Evolutionary conservation across 768 basidiomycete genomes (phyloP).

Genomic region (Lactarius deliciosus): DNA sequence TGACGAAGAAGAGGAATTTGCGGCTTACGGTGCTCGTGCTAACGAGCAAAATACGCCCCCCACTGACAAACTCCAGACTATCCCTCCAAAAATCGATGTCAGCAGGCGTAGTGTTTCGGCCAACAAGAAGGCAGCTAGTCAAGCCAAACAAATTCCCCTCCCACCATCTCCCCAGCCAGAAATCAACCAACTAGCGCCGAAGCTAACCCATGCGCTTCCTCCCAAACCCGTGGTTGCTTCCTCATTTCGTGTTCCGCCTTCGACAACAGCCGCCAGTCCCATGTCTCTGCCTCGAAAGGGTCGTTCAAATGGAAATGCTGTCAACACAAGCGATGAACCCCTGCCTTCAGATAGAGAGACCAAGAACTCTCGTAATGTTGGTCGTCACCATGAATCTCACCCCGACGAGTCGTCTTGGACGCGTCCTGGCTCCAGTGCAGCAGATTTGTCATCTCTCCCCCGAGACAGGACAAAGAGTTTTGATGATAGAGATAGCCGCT

Average conservation of each 20-base stretch:
- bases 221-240: constrained; percentile 28
- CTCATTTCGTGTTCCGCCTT: constrained; percentile 26
- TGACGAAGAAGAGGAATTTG: constrained; percentile 60
- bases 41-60: constrained; percentile 2
- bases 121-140: constrained; percentile 13
- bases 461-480: constrained; percentile 20
- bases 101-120: constrained; percentile 17
- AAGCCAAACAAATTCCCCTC: constrained; percentile 10
- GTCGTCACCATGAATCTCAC: constrained; percentile 14
- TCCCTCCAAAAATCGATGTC: constrained; percentile 3
- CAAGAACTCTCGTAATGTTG: constrained; percentile 15
- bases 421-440: constrained; percentile 16
- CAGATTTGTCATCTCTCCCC: constrained; percentile 19
- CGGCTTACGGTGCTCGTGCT: constrained; percentile 41
- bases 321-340: constrained; percentile 23
- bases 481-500: constrained; percentile 19
- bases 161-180: constrained; percentile 24
- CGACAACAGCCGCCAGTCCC: constrained; percentile 30
- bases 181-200: constrained; percentile 13
- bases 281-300: constrained; percentile 31
- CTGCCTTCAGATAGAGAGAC: constrained; percentile 20
- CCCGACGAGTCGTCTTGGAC: constrained; percentile 27
- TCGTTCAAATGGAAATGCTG: constrained; percentile 23
- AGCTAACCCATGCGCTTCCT: constrained; percentile 28
- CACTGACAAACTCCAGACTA: constrained; percentile 15